Evolutionary conservation across 805 yeast genomes (phyloP), one percentile per base, ranked within the genome.

Genomic region (Hanseniaspora singularis): DNA sequence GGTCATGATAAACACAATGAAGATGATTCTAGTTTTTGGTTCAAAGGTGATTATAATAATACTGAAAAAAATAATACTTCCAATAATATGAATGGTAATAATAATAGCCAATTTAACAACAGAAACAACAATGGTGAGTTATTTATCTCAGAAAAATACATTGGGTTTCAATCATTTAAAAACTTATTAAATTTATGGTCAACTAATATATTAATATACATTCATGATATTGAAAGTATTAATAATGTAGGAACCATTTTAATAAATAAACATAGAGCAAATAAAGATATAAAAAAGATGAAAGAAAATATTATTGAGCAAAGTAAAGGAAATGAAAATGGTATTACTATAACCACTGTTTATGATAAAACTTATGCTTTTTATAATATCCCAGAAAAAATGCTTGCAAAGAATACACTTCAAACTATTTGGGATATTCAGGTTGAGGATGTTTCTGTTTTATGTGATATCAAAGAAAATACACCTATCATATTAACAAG

Each of bases 121-220:
- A 26, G 9, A 22, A 31, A 32, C 19, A 37, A 37, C n/a, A 96
- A 92, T 57, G 98, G 98, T 3, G 69, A 94, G 42, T 55, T 92
- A 23, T 92, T 84, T 58, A 71, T 92, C 8, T 75, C 94, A 16
- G 88, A 84, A 52, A 72, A 73, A 44, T 76, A 80, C 56, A 58
- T 89, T 3, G 85, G 96, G 58, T 92, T 92, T 69, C 80, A 86
- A 58, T 81, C 96, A 7, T 81, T 81, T 54, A 48, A 48, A 28
- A 55, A 57, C 26, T 68, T 92, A 33, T 65, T 89, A 38, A 96
- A 95, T 1, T 18, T 48, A 15, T 88, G 96, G 95, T 82, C 86
- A 10, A 85, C 96, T 9, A 82, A 75, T 52, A 65, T 88, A 32
- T 73, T 81, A 2, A 71, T 92, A 16, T 77, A 85, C 0, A 72